Evolutionary conservation across 1,284 basidiomycete genomes (phyloP), one percentile per base, ranked within the genome.

Genomic region (Cutaneotrichosporon cavernicola): DNA sequence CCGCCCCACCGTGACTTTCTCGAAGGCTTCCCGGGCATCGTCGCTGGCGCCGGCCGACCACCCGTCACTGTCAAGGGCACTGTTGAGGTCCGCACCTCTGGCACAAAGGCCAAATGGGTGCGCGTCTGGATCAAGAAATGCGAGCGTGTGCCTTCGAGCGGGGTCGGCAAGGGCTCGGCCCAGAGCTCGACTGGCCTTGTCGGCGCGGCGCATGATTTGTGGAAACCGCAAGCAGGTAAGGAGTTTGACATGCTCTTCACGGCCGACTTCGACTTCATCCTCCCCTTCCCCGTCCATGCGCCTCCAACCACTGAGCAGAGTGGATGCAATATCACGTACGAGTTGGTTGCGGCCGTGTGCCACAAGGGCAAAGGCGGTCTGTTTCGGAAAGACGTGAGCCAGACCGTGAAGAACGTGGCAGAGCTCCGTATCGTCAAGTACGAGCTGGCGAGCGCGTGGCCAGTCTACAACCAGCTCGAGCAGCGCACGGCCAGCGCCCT

Each of bases 21-120:
- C 43, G 78, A 80, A 66, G 78, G 76, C 6, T 78, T 68, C 60
- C 79, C 80, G 0, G 80, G 80, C 30, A 78, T 81, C 51, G 69
- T 75, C 5, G 52, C 65, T 9, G 68, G 63, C 16, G 68, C 66
- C 1, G 55, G 63, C 34, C 73, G 79, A 6, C 71, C 70, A 55
- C 57, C 65, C 8, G 70, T 79, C 31, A 74, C 72, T 0, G 74
- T 80, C 2, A 73, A 78, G 53, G 80, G 80, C 30, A 87, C 89
- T n/a, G 85, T 94, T 65, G 91, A 94, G 79, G 85, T 94, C 9
- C 87, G 91, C 40, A 83, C 88, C 22, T 83, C 86, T 69, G 88
- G 89, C n/a, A 86, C 90, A 73, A 93, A 92, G 82, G 90, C 90
- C 30, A 91, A 92, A 80, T 93, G 90, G 88, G 88, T 95, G 32